These are phyloP conservation scores for Gautieria morchelliformis DNA, from an alignment of 768 basidiomycete genomes.

Conservation along the genomic window DNA sequence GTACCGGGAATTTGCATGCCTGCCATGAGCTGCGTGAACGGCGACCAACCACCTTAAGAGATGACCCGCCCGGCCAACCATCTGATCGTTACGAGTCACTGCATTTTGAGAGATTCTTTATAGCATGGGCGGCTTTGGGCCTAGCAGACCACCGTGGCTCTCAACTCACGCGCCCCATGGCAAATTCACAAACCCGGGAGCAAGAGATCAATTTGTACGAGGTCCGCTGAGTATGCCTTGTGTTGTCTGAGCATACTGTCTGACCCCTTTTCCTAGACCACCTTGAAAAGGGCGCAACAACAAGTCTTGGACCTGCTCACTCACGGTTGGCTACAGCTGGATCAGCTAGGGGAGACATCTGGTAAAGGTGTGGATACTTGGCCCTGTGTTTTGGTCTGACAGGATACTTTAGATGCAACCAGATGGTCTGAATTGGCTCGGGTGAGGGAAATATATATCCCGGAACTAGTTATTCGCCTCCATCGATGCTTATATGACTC, in stretches of 20 bases:
- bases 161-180: constrained; percentile 5
- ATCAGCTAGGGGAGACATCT: constrained; percentile 28
- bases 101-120: constrained; percentile 74
- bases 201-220: constrained; percentile 8
- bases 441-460: constrained; percentile 84
- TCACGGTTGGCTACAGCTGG: constrained; percentile 65
- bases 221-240: not conserved
- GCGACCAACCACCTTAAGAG: not conserved
- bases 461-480: constrained; percentile 80
- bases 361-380: constrained; percentile 3
- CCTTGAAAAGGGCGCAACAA: constrained; percentile 52
- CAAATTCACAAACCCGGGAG: constrained; percentile 7
- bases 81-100: constrained; percentile 31
- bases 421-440: constrained; percentile 36
- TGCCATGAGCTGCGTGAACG: constrained; percentile 7
- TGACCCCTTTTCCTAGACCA: constrained; percentile 30
- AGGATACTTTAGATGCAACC: not conserved
- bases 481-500: constrained; percentile 66
- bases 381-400: not conserved
- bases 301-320: constrained; percentile 63
- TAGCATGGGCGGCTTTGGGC: constrained; percentile 38
- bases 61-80: constrained; percentile 2
- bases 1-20: constrained; percentile 55
- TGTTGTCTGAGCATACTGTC: not conserved
- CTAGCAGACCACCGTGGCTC: constrained; percentile 9